These are phyloP conservation scores for Metarhizium album DNA, from an alignment of 2,329 filamentous ascomycete genomes.

Conservation along the genomic window DNA sequence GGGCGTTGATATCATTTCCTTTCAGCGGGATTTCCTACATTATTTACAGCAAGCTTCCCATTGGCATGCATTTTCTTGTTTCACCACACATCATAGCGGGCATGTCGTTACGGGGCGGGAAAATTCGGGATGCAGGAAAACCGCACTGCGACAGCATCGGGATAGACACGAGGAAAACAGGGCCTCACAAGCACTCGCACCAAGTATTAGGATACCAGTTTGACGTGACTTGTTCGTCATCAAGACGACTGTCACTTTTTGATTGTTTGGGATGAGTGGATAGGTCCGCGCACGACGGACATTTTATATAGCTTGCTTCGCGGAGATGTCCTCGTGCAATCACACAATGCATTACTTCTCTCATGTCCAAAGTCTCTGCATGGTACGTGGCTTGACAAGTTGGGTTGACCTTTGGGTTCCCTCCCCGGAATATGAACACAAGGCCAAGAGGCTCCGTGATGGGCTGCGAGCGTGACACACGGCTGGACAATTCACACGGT, in stretches of 20 bases:
- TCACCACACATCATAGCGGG: neutral
- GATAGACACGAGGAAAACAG: neutral
- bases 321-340: constrained; percentile 1
- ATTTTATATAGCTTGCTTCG: constrained; percentile 2
- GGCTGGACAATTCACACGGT: too few species aligned
- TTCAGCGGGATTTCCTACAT: neutral
- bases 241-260: constrained; percentile 1
- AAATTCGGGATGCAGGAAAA: neutral
- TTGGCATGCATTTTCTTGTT: neutral
- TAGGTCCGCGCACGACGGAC: constrained; percentile 4
- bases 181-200: neutral
- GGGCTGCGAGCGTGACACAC: too few species aligned
- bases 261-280: neutral
- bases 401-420: too few species aligned
- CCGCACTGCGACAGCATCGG: neutral
- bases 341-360: neutral
- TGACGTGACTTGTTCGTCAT: constrained; percentile 2
- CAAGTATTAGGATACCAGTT: constrained; percentile 6
- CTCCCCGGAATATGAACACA: too few species aligned
- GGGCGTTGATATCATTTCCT: neutral
- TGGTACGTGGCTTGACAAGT: neutral
- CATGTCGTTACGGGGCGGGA: neutral
- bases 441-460: too few species aligned
- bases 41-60: neutral
- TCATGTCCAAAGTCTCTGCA: neutral